Base-by-base conservation (phyloP, 2,329 filamentous ascomycete genomes). In the Kalaharituber pfeilii region DNA sequence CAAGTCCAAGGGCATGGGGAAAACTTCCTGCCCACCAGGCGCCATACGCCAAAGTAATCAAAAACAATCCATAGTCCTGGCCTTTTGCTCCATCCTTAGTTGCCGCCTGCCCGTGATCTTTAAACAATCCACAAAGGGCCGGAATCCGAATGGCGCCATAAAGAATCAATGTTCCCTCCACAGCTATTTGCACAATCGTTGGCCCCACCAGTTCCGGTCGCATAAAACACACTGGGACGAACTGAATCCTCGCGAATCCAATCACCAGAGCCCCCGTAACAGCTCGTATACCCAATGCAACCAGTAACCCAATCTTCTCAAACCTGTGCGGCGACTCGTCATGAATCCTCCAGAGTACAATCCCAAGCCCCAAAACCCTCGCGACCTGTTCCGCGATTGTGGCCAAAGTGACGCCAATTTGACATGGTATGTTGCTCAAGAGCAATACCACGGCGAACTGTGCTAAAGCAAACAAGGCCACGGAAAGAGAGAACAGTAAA, bases 381-480 rank as follows among this genome's bases (percentile, higher is more conserved):
- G 73, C 73, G 24, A 79, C 63, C 63, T 80, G 77, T 59, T 80
- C 77, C 65, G 79, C 77, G 24, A 72, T 60, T 7, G 75, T 70
- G 49, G 73, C 71, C 60, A 79, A 73, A 29, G 72, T 68, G 45
- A 77, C 68, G 53, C 71, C 69, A 52, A 75, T 65, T 63, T 78
- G 75, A 62, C 77, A 80, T 1, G 58, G 50, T 44, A 49, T 15
- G 26, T 55, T 44, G n/a, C 49, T 30, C 2, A 59, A 49, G 3
- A 62, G 47, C 6, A 60, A 36, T 7, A 60, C 26, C 15, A 51
- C 52, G 13, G 52, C 49, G 45, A 60, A 62, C 42, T 60, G 60
- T 2, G 53, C 55, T 39, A 57, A 53, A 2, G 52, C 51, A 27
- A 51, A 62, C 39, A 59, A 20, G 2, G 55, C 51, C 7, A 59